Evolutionary conservation across 1,284 basidiomycete genomes (phyloP).

Genomic region (Trichosporon sp.): DNA sequence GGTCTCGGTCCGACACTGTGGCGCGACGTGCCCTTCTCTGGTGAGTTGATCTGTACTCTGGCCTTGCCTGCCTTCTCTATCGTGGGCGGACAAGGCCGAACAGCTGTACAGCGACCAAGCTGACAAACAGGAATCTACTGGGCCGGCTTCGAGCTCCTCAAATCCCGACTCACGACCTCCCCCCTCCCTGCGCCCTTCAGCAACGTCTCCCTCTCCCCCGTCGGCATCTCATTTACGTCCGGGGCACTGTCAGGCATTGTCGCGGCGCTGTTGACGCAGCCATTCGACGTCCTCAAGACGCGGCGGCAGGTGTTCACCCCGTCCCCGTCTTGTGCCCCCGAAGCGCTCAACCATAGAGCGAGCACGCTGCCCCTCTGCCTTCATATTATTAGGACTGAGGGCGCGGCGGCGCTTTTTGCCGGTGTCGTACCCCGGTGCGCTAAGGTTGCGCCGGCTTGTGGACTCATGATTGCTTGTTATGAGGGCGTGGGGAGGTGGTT

Average conservation of each 20-base stretch:
- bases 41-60: too few species aligned
- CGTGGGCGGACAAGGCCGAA: conserved; percentile 52
- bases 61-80: too few species aligned
- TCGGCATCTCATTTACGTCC: conserved; percentile 41
- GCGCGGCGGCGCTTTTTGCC: conserved; percentile 69
- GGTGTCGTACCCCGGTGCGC: conserved; percentile 82
- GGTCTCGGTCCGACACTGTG: conserved; percentile 87
- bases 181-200: conserved; percentile 21
- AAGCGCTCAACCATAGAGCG: conserved; percentile 38
- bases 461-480: conserved; percentile 75
- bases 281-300: conserved; percentile 95
- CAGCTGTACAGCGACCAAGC: conserved; percentile 14
- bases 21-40: conserved; percentile 96
- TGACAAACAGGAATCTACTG: conserved; percentile 42
- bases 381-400: conserved; percentile 73
- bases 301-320: conserved; percentile 66
- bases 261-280: conserved; percentile 84
- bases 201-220: conserved; percentile 32
- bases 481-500: conserved; percentile 59
- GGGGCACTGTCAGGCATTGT: conserved; percentile 50
- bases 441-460: conserved; percentile 98
- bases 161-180: conserved; percentile 39
- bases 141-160: conserved; percentile 46
- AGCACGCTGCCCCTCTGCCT: conserved; percentile 59
- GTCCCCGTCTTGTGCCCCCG: conserved; percentile 55